Evolutionary conservation across 768 basidiomycete species (phyloP).

Genomic region (Daedaleopsis sinensis): DNA sequence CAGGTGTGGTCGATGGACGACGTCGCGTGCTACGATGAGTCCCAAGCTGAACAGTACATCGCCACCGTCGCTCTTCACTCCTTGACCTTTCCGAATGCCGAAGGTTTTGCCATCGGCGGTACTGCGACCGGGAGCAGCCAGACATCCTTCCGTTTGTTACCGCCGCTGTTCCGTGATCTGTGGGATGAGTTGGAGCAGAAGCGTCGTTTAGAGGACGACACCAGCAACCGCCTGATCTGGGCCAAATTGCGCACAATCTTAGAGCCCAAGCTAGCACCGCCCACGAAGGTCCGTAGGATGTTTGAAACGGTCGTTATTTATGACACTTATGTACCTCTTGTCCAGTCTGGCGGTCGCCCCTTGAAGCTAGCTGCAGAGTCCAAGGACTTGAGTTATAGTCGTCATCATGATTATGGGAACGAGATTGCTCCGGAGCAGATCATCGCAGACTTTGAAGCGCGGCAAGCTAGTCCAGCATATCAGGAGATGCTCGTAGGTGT

Average conservation of each 20-base stretch:
- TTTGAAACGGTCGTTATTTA: background rate
- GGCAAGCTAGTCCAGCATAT: slow-evolving; percentile 67
- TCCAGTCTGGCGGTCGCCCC: slow-evolving; percentile 8
- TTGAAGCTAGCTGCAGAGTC: slow-evolving; percentile 11
- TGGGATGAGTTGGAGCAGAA: slow-evolving; percentile 86
- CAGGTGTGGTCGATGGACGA: slow-evolving; percentile 83
- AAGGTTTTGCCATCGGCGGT: slow-evolving; percentile 64
- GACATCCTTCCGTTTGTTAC: slow-evolving; percentile 80
- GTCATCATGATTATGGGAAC: slow-evolving; percentile 1
- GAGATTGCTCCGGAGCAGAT: slow-evolving; percentile 51
- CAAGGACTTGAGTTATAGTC: slow-evolving; percentile 14
- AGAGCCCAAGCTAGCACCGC: slow-evolving; percentile 55
- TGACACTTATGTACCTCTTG: background rate
- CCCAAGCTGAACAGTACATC: slow-evolving; percentile 89
- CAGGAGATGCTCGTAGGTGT: slow-evolving; percentile 85
- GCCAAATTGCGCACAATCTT: slow-evolving; percentile 63
- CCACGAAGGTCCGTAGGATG: slow-evolving; percentile 47
- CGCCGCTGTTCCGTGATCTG: slow-evolving; percentile 80
- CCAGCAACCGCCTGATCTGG: slow-evolving; percentile 72
- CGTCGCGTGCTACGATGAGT: slow-evolving; percentile 74
- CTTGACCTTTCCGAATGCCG: slow-evolving; percentile 63
- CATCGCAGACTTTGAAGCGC: slow-evolving; percentile 57
- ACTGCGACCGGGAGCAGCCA: slow-evolving; percentile 47
- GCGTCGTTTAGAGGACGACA: slow-evolving; percentile 63
- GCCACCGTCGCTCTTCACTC: slow-evolving; percentile 84